Evolutionary conservation across 164 flowering plant species (phyloP), one percentile per base, ranked within the genome.

Genomic region (Santalum album): DNA sequence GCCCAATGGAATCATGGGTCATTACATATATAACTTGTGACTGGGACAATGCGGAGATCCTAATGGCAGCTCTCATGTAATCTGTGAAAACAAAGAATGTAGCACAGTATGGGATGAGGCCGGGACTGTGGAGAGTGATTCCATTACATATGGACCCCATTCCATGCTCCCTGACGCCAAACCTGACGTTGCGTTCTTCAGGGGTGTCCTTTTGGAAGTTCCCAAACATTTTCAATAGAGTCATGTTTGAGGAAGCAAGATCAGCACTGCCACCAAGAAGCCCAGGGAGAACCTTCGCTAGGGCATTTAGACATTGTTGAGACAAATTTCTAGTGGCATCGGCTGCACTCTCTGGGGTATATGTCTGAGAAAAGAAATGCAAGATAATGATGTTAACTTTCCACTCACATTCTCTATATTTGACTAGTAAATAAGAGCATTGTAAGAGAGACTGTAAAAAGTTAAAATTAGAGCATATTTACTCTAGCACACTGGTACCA

Each of bases 71-170:
- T 62, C 99, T 83, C 97, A 89, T 87, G 88, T 90, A 92, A 70
- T 92, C 99, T 2, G 99, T 89, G 75, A 92, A 92, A 54, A 92
- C 99, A 51, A 92, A 92, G 80, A 89, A 92, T 16, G 99, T 92
- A 25, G 97, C 99, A 72, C 97, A 85, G 77, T 92, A 92, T 1
- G 99, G 97, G 56, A 89, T 70, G 34, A 85, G 56, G 46, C 99
- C 99, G 50, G 94, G 90, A 75, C 80, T 65, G 79, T 92, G 96
- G 40, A 79, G 90, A 42, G 78, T 83, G 68, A 92, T 92, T 20
- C 97, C 99, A 58, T 92, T 92, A 72, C 96, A 83, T 50, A 89
- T 89, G 63, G 88, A 86, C 62, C 99, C 99, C 99, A 92, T 92
- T 2, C 75, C 86, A 47, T 89, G 97, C 60, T 92, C 99, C 57